A percentile compares a stretch with the other conserved stretches of the same genome.
Conservation (phyloP, 2,329 filamentous ascomycete genomes). For the Aureobasidium sp. region DNA sequence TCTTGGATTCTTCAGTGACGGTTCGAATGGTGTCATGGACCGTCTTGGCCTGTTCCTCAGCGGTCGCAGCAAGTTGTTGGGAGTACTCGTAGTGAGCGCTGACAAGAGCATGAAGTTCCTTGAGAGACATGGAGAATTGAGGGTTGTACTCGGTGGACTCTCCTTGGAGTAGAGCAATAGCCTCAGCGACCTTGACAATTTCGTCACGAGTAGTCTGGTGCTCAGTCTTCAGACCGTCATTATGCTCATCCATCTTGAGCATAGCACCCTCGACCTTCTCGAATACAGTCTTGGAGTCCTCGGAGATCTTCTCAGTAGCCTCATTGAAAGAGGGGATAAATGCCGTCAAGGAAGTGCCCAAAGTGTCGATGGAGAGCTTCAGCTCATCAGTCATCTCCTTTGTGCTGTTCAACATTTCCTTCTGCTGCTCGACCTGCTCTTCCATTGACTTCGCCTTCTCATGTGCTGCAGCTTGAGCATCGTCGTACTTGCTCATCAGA, state of each 20-base stretch:
- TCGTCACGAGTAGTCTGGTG: constrained; percentile 78
- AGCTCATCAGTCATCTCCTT: constrained; percentile 81
- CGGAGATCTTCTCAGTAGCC: constrained; percentile 63
- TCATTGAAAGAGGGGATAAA: constrained; percentile 60
- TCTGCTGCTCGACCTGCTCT: constrained; percentile 62
- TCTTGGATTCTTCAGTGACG: constrained; percentile 35
- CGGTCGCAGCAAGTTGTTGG: constrained; percentile 44
- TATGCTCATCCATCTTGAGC: constrained; percentile 64
- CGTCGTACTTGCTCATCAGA: constrained; percentile 80
- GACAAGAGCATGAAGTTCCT: constrained; percentile 75
- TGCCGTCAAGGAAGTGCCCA: constrained; percentile 53
- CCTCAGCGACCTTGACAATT: constrained; percentile 63
- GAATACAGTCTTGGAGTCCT: constrained; percentile 81
- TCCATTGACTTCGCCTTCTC: constrained; percentile 66
- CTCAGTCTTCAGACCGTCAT: constrained; percentile 65
- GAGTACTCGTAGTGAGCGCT: constrained; percentile 84
- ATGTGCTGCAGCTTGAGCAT: constrained; percentile 66
- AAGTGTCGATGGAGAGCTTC: constrained; percentile 74
- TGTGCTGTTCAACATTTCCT: constrained; percentile 64
- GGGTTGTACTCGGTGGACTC: constrained; percentile 79
- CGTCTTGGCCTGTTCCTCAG: constrained; percentile 31
- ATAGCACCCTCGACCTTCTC: constrained; percentile 72
- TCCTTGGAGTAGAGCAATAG: constrained; percentile 67
- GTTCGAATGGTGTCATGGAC: constrained; percentile 34
- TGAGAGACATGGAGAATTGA: constrained; percentile 76